A percentile compares a stretch with the other conserved stretches of the same genome.
Evolutionary conservation across 176 grass and related monocot genomes (phyloP).

Genomic region (Luzula sylvatica): DNA sequence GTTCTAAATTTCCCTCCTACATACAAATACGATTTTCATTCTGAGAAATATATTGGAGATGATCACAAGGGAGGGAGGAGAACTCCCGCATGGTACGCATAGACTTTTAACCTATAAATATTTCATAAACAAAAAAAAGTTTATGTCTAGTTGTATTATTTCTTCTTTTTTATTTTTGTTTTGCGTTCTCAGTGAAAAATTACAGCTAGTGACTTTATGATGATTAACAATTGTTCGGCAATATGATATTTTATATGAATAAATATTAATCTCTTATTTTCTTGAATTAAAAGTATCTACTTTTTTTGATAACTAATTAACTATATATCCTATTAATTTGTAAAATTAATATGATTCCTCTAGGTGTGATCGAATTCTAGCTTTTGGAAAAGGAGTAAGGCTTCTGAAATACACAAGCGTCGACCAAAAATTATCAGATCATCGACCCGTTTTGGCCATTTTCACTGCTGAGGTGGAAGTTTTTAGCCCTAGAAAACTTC

Average conservation of each 20-base stretch:
- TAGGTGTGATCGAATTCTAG: conserved; percentile 68
- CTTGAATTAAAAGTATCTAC: too few species aligned
- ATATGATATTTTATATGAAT: too few species aligned
- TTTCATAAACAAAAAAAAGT: neutral
- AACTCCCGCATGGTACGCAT: conserved; percentile 75
- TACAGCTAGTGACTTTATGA: neutral
- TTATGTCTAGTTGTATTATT: neutral
- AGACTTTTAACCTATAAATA: neutral
- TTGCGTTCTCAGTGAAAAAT: neutral
- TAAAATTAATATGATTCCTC: neutral
- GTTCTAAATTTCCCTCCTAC: conserved; percentile 78
- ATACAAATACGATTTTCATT: conserved; percentile 68
- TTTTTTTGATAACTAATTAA: too few species aligned
- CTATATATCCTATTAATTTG: too few species aligned
- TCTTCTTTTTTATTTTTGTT: neutral
- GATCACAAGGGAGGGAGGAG: conserved; percentile 50
- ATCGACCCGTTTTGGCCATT: conserved; percentile 61
- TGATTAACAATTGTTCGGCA: too few species aligned
- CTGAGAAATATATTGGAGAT: conserved; percentile 51
- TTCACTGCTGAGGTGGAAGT: conserved; percentile 79
- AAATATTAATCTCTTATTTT: too few species aligned
- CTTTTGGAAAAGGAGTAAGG: conserved; percentile 48
- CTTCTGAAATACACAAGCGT: conserved; percentile 43
- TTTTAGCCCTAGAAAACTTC: conserved; percentile 70
- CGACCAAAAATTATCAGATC: conserved; percentile 66